Base-by-base conservation (phyloP, 306 rosid species). In the Cicer judaicum region DNA sequence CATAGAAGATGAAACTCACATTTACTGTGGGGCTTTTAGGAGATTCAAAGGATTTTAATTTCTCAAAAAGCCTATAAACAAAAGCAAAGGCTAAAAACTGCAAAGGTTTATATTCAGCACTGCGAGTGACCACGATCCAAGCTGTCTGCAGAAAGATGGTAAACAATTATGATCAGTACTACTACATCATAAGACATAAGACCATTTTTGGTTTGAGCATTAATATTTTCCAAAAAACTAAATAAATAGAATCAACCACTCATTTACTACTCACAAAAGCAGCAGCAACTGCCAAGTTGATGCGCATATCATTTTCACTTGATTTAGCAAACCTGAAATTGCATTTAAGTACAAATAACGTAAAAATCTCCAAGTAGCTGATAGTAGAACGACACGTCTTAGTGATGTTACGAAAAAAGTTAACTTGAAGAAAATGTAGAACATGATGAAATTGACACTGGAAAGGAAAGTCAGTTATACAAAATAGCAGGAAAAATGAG, bases 31-130 rank as follows among this genome's bases (percentile, higher is more conserved):
- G 87, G 41, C 92, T 62, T 82, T 54, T 85, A 69, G 95, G 86
- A 19, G 86, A 76, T 80, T 94, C 97, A 81, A 81, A 88, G 62
- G 99, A 68, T 82, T 92, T 94, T 86, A 94, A 84, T 89, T 94
- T 94, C 87, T 94, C 99, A 81, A 94, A 94, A 68, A 94, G 70
- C 68, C 99, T 92, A 86, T 94, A 94, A 80, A 94, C 97, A 77
- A 92, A 92, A 64, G 95, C 96, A 47, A 94, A 94, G 36, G 88
- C 84, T 73, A 94, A 84, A 89, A 94, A 94, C 75, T 94, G 97
- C 82, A 94, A 78, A 69, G 99, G 96, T 78, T 92, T 94, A 69
- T 88, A 94, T 56, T 94, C 99, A 54, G 93, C 91, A 50, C 78
- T 88, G 66, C 86, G 89, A 86, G 70, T 82, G 83, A 90, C 65